Evolutionary conservation across 768 basidiomycete species (phyloP).

Genomic region (Serendipita vermifera): DNA sequence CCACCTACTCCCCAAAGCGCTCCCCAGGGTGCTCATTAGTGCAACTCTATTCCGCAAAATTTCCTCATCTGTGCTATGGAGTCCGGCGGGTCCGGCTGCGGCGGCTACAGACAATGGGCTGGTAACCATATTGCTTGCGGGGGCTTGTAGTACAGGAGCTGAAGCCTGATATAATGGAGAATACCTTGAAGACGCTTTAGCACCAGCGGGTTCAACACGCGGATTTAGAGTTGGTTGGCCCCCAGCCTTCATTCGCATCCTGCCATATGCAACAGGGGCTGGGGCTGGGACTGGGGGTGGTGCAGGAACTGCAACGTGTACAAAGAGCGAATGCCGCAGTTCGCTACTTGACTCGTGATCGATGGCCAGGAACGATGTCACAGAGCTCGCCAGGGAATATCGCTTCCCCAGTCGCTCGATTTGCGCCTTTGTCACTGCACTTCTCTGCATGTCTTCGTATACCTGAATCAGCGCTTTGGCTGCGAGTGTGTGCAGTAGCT

Average conservation of each 20-base stretch:
- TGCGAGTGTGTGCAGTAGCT: slow-evolving; percentile 15
- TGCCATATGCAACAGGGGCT: no score
- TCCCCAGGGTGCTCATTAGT: no score
- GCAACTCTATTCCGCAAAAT: no score
- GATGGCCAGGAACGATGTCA: slow-evolving; percentile 10
- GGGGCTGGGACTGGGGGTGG: no score
- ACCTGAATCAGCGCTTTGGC: slow-evolving; percentile 16
- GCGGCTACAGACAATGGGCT: no score
- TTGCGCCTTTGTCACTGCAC: background rate
- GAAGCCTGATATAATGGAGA: background rate
- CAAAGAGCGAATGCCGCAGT: background rate
- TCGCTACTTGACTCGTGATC: background rate
- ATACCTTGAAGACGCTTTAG: background rate
- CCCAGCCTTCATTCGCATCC: background rate
- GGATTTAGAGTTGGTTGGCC: background rate
- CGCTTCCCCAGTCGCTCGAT: slow-evolving; percentile 1
- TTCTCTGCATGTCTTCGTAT: slow-evolving; percentile 10
- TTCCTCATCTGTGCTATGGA: no score
- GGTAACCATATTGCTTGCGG: no score
- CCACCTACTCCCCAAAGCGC: no score
- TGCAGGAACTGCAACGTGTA: no score
- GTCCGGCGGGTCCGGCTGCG: no score
- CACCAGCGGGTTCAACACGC: background rate
- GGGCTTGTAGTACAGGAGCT: no score
- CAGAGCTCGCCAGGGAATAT: slow-evolving; percentile 6